Evolutionary conservation across 2,329 filamentous ascomycete species (phyloP).

Genomic region (Aulographum hederae): DNA sequence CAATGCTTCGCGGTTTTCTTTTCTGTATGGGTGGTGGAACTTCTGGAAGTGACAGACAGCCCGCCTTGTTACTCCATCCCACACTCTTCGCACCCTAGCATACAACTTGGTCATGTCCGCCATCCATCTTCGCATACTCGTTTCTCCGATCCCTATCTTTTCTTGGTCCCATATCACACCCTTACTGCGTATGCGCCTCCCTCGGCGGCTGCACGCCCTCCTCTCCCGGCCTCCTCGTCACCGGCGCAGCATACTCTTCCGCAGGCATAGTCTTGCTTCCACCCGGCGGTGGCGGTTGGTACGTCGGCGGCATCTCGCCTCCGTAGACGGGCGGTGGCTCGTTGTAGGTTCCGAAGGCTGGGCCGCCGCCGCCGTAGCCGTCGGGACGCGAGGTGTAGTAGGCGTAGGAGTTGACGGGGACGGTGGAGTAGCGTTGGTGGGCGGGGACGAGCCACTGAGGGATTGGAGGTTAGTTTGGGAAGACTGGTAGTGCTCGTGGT

Average conservation of each 20-base stretch:
- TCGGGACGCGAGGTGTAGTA: constrained; percentile 11
- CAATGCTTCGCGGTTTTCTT: no score
- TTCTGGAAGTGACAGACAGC: no score
- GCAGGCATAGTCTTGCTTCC: constrained; percentile 14
- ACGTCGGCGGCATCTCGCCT: constrained; percentile 16
- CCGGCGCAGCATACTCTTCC: constrained; percentile 6
- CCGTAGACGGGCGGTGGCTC: no score
- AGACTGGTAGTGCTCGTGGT: no score
- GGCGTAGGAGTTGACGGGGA: constrained; percentile 9
- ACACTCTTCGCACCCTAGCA: no score
- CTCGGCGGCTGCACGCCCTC: background rate
- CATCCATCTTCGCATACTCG: no score
- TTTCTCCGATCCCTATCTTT: background rate
- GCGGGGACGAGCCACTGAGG: constrained; percentile 23
- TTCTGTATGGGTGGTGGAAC: no score
- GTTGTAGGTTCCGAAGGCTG: constrained; percentile 11
- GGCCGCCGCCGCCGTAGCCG: constrained; percentile 1
- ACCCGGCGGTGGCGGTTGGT: constrained; percentile 11
- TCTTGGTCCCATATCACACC: background rate
- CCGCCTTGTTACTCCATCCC: no score
- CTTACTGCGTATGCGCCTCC: background rate
- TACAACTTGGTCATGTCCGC: no score
- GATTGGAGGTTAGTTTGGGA: background rate
- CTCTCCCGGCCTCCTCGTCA: no score
- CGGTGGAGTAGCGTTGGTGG: constrained; percentile 12